Base-by-base conservation (phyloP, 2,329 filamentous ascomycete genomes). In the Pyrenophora seminiperda region DNA sequence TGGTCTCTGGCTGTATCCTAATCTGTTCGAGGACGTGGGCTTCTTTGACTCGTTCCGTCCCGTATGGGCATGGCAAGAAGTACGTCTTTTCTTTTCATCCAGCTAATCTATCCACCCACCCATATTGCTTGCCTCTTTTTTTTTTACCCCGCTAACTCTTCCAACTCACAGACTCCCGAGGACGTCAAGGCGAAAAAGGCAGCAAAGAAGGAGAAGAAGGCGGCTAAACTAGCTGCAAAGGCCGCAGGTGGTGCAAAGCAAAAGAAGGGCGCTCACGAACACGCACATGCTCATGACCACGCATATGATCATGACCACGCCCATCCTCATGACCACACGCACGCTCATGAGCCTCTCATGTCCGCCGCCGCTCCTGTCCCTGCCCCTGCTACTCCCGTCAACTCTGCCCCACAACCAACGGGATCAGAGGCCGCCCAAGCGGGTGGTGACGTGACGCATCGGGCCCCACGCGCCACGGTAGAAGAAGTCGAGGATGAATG, bases 1-100 rank as follows among this genome's bases (percentile, higher is more conserved):
- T 2, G 94, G 94, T 65, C 81, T 99, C n/a, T 99, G 94, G 94
- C 81, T 99, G 36, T 99, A 93, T 77, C 94, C 94, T 40, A 99
- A 99, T 71, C 78, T 99, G 15, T 99, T 97, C 79, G 94, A 99
- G 73, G 94, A 99, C 71, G 94, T 99, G 20, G 96, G 93, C 6
- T 97, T 99, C 77, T 88, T 99, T 75, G 94, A 99, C 72, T 95
- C 90, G 67, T 99, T 99, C 82, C 88, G 88, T 69, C 94, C 94
- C 15, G 77, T 96, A 5, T 99, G 94, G 93, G 94, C 91, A 53
- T 99, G 94, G 94, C 94, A 99, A 74, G 92, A 96, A 84, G 91
- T 95, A 62, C 22, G 63, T 50, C 24, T 14, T n/a, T 11, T 19
- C 13, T 10, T 15, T 11, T 2, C 5, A 15, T 10, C 30, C n/a